Percentiles rank a stretch among this genome's conserved stretches.
These are phyloP conservation scores for Otatea glauca DNA, from an alignment of 176 grass and related monocot genomes.

Conservation along the genomic window DNA sequence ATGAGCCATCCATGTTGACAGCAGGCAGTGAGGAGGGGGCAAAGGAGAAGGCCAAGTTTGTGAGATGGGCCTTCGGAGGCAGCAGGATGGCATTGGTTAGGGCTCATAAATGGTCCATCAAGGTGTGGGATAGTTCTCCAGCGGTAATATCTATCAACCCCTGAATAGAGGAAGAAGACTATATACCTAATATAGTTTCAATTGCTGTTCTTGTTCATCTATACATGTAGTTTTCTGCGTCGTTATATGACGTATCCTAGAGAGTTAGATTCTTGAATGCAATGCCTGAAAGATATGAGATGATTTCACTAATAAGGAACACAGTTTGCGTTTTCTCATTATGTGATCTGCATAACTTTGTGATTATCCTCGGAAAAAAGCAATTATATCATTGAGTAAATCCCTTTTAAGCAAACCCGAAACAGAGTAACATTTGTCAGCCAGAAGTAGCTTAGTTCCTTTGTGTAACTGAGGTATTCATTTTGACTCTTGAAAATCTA, in stretches of 20 bases:
- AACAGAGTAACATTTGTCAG: too few relatives aligned
- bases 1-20: slow-evolving; percentile 14
- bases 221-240: neutral
- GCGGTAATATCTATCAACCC: slow-evolving; percentile 1
- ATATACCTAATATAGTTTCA: slow-evolving; percentile 30
- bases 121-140: slow-evolving; percentile 74
- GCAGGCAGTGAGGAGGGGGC: neutral
- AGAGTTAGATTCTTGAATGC: slow-evolving; percentile 11
- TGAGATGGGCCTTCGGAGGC: slow-evolving; percentile 71
- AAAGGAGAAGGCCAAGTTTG: slow-evolving; percentile 59
- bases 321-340: neutral
- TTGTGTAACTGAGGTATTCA: slow-evolving; percentile 6
- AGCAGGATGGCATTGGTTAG: slow-evolving; percentile 72
- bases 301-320: neutral
- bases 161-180: slow-evolving; percentile 11
- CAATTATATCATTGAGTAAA: neutral
- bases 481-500: neutral
- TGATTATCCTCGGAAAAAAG: neutral
- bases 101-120: slow-evolving; percentile 39
- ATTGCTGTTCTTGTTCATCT: slow-evolving; percentile 6
- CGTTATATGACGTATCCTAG: neutral
- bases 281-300: neutral
- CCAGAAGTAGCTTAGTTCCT: neutral
- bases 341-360: neutral
- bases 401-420: slow-evolving; percentile 8